Evolutionary conservation across 495 filamentous ascomycete genomes (phyloP), one percentile per base, ranked within the genome.

Genomic region (Aspergillus ellipticus): DNA sequence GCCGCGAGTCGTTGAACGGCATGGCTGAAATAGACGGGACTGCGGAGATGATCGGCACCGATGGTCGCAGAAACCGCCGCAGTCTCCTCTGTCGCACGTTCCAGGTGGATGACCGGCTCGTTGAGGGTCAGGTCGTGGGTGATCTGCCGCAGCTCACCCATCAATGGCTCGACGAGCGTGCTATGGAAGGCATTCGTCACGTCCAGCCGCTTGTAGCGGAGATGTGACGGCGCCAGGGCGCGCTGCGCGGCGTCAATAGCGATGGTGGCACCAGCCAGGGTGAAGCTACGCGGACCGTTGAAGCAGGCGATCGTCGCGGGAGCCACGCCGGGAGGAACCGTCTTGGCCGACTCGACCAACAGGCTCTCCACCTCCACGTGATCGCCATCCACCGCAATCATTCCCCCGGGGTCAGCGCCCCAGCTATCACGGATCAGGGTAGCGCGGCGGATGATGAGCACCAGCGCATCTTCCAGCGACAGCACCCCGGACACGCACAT

Each of bases 181-280:
- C 74, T 82, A 54, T 85, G 82, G 56, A 81, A 85, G 0, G 75
- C 80, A 56, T 84, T 74, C 0, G 77, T 78, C 13, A 79, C 76
- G 29, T 72, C 65, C 3, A 83, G 60, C 37, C 64, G 63, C 58
- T 79, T 79, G 29, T 43, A 55, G 37, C 63, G 62, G 24, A 79
- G 53, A 7, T 57, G 54, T 2, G 60, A 15, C 26, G 52, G 13
- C 7, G 45, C 49, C 6, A 58, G 31, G 9, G 28, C 53, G 6
- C 19, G 31, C 21, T 59, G 52, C 5, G 60, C 42, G 1, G 60
- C 58, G 26, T 74, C 68, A 16, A 79, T 72, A 0, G 70, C 67
- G 0, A 56, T 51, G 1, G 53, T 66, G 21, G 71, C 54, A 0
- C 81, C 81, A 3, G 75, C 78, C 6, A 82, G 53, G 0, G 74